Evolutionary conservation across 495 filamentous ascomycete species (phyloP).

Genomic region (Penicillium angulare): DNA sequence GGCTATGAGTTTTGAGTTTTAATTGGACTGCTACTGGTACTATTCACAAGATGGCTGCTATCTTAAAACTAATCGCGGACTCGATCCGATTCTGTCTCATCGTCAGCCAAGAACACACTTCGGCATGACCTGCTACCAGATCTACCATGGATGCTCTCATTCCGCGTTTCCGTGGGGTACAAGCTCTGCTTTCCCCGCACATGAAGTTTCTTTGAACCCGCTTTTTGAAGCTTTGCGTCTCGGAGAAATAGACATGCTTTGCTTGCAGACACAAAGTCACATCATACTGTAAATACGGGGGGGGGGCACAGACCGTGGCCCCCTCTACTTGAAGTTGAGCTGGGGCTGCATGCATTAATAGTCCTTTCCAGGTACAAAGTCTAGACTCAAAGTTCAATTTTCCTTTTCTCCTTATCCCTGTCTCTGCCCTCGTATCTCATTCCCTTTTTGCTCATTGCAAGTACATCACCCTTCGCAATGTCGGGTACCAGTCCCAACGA

Average conservation of each 20-base stretch:
- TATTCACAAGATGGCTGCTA: background rate
- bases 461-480: slow-evolving; percentile 6
- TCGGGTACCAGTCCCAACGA: slow-evolving; percentile 2
- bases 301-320: too few species aligned
- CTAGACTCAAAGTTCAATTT: background rate
- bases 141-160: background rate
- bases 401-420: background rate
- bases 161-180: slow-evolving; percentile 5
- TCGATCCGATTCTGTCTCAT: background rate
- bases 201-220: background rate
- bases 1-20: too few species aligned
- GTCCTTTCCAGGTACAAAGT: too few species aligned
- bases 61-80: background rate
- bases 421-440: too few species aligned
- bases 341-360: too few species aligned
- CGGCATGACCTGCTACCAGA: background rate
- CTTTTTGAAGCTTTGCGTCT: slow-evolving; percentile 5
- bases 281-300: too few species aligned
- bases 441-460: background rate
- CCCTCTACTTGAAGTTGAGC: background rate
- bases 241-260: background rate
- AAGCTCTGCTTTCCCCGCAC: slow-evolving; percentile 18
- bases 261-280: too few species aligned
- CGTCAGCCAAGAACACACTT: slow-evolving; percentile 19
- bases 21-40: background rate